Conservation (phyloP, 257 asterid genomes). For the Parsonsia alboflavescens region DNA sequence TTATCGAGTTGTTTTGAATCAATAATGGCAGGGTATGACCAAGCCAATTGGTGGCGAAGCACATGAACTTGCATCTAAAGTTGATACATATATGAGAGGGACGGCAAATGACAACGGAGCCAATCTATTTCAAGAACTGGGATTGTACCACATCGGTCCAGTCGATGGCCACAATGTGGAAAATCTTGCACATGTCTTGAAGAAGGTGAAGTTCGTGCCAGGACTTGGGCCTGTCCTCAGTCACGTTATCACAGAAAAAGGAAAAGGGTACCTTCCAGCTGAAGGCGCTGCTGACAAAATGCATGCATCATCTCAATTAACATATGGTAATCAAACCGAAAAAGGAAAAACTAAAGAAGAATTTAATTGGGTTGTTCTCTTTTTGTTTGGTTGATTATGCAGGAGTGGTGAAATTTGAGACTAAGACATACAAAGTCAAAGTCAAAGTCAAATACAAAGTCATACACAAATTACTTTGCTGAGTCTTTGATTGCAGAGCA, state of each 20-base stretch:
- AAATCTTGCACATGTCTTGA: too few relatives aligned
- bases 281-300: conserved; percentile 55
- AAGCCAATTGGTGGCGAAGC: conserved; percentile 41
- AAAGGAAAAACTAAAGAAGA: too few relatives aligned
- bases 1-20: too few relatives aligned
- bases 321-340: background rate
- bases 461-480: too few relatives aligned
- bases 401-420: conserved; percentile 68
- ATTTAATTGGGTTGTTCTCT: too few relatives aligned
- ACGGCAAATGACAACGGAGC: conserved; percentile 36
- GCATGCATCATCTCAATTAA: conserved; percentile 28
- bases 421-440: conserved; percentile 46
- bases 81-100: too few relatives aligned
- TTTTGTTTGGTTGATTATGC: background rate
- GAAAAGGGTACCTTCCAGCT: conserved; percentile 64
- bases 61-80: too few relatives aligned
- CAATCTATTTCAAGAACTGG: conserved; percentile 55
- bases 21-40: conserved; percentile 35
- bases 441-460: conserved; percentile 24
- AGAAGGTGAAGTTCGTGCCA: too few relatives aligned
- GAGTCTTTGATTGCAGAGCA: conserved; percentile 46
- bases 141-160: too few relatives aligned
- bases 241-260: conserved; percentile 58
- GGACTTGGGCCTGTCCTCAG: conserved; percentile 53
- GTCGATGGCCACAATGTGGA: too few relatives aligned